These are phyloP conservation scores for Camelina laxa DNA, from an alignment of 345 rosid species.

Conservation along the genomic window DNA sequence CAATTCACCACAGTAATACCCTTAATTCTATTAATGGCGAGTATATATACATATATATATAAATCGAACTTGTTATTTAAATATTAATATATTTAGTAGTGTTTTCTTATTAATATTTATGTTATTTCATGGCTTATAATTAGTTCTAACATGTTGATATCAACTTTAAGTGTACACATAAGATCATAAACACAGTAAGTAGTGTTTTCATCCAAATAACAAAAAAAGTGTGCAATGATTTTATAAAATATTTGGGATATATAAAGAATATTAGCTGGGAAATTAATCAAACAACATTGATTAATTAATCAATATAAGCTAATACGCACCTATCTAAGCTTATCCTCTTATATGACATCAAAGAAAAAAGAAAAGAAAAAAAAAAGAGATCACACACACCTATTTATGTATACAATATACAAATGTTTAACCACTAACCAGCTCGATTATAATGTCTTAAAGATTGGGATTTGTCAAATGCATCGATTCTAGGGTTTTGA, in stretches of 20 bases:
- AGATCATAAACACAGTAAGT: not conserved
- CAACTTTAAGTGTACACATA: not conserved
- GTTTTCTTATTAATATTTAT: not conserved
- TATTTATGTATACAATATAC: constrained; percentile 8
- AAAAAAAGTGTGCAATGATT: not conserved
- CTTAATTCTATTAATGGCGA: not conserved
- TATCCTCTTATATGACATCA: constrained; percentile 47
- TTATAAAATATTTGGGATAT: not conserved
- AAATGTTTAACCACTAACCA: constrained; percentile 38
- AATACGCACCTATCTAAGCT: constrained; percentile 47
- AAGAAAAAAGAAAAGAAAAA: no score
- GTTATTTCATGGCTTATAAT: not conserved
- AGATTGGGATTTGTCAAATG: constrained; percentile 55
- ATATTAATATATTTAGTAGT: not conserved
- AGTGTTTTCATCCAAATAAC: not conserved
- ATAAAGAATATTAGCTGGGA: constrained; percentile 13
- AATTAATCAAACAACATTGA: constrained; percentile 9
- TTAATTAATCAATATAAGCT: not conserved
- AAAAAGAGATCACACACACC: constrained; percentile 35
- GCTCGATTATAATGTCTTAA: constrained; percentile 47
- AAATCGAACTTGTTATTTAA: not conserved
- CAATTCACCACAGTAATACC: not conserved
- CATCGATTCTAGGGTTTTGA: constrained; percentile 70
- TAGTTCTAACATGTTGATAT: not conserved
- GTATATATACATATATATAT: not conserved